Conservation (phyloP, 768 basidiomycete species). For the Clitopilus passeckerianus region DNA sequence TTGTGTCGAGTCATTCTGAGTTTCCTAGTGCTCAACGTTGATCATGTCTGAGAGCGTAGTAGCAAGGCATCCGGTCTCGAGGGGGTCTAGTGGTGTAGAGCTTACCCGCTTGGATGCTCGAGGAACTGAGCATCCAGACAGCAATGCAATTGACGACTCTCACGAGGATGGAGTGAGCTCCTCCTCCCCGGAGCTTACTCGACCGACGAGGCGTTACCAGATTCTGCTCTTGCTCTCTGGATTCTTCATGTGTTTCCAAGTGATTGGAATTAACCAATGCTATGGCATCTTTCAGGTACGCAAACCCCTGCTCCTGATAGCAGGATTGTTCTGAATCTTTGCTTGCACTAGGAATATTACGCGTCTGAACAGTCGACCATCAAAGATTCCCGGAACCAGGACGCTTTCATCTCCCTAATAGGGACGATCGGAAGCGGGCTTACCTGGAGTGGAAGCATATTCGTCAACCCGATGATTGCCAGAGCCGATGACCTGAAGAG, state of each 20-base stretch:
- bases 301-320: not conserved
- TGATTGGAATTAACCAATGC: constrained; percentile 36
- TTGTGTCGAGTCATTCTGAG: not conserved
- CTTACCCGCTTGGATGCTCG: not conserved
- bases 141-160: not conserved
- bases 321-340: no score
- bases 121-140: not conserved
- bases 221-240: constrained; percentile 29
- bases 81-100: not conserved
- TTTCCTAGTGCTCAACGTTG: not conserved
- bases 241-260: constrained; percentile 40
- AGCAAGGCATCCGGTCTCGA: not conserved
- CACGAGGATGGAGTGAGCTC: not conserved
- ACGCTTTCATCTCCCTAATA: constrained; percentile 34
- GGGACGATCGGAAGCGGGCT: constrained; percentile 39
- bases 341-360: constrained; percentile 31
- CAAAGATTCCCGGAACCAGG: constrained; percentile 25
- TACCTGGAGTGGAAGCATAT: constrained; percentile 42
- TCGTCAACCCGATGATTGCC: constrained; percentile 34
- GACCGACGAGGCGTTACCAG: constrained; percentile 29
- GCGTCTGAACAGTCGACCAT: constrained; percentile 32
- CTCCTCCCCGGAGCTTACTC: not conserved
- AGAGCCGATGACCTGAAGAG: constrained; percentile 24
- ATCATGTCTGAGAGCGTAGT: not conserved
- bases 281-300: constrained; percentile 40